A percentile compares a stretch with the other conserved stretches of the same genome.
Evolutionary conservation across 371 early-diverging fungal genomes (phyloP).

Genomic region (Mortierella sp.): DNA sequence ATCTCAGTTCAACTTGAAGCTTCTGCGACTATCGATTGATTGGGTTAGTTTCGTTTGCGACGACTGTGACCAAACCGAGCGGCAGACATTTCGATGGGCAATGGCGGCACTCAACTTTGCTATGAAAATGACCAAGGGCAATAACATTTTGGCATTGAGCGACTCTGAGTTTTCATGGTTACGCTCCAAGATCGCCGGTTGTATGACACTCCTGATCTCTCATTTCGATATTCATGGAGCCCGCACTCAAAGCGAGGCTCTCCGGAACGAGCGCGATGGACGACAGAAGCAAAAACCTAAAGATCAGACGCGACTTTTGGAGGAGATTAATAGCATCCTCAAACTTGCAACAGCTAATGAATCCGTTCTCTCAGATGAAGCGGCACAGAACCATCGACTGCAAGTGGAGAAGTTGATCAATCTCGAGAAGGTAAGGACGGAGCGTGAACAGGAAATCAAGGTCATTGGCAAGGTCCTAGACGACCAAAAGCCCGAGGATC

Average conservation of each 20-base stretch:
- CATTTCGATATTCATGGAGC: conserved; percentile 86
- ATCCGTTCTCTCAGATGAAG: conserved; percentile 60
- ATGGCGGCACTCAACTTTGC: conserved; percentile 89
- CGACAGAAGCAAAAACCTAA: conserved; percentile 27
- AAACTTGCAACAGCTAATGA: conserved; percentile 41
- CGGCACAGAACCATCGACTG: conserved; percentile 61
- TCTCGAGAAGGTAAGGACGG: conserved; percentile 64
- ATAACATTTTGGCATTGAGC: conserved; percentile 74
- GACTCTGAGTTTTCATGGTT: conserved; percentile 80
- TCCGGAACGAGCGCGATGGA: conserved; percentile 58
- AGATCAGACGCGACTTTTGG: conserved; percentile 31
- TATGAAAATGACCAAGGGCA: conserved; percentile 82
- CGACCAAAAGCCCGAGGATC: conserved; percentile 82
- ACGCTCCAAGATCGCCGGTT: conserved; percentile 79
- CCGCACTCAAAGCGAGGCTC: conserved; percentile 66
- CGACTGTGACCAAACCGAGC: conserved; percentile 82
- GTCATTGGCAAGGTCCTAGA: conserved; percentile 85
- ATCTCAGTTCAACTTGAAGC: conserved; percentile 67
- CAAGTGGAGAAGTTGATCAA: conserved; percentile 69
- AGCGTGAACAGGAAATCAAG: conserved; percentile 67
- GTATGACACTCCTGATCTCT: conserved; percentile 84
- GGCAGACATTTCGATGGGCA: conserved; percentile 91
- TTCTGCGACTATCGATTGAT: conserved; percentile 81
- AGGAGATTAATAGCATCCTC: conserved; percentile 37
- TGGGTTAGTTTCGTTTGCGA: conserved; percentile 89